Evolutionary conservation across 371 early-diverging fungal genomes (phyloP).

Genomic region (Syncephalastrum sp.): DNA sequence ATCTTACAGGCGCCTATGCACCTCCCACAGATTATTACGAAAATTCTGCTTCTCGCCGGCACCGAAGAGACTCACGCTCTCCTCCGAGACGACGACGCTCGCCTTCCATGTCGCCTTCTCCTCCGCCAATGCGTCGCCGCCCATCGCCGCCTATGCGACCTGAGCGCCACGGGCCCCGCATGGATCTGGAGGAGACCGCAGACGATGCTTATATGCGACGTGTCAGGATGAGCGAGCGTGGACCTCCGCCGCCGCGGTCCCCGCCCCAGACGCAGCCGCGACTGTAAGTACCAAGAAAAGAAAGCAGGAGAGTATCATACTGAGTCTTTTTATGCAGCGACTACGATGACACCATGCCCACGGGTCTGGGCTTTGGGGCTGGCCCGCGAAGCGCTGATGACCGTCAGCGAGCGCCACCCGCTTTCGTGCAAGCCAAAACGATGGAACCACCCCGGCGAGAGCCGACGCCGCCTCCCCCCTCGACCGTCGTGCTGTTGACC

Average conservation of each 20-base stretch:
- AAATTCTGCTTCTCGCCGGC: background rate
- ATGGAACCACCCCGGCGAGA: too few species aligned
- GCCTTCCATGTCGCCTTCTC: background rate
- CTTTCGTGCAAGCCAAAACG: too few species aligned
- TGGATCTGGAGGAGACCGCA: slow-evolving; percentile 54
- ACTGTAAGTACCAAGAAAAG: too few species aligned
- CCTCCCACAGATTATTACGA: slow-evolving; percentile 25
- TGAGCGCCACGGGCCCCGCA: slow-evolving; percentile 5
- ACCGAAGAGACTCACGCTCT: slow-evolving; percentile 3
- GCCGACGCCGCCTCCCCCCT: slow-evolving; percentile 1
- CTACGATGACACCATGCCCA: too few species aligned
- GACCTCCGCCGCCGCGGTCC: background rate
- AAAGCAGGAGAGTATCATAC: too few species aligned
- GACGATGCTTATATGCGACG: slow-evolving; percentile 75
- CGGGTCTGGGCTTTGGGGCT: too few species aligned
- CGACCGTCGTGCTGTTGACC: slow-evolving; percentile 53
- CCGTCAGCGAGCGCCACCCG: too few species aligned
- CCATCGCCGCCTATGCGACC: slow-evolving; percentile 8
- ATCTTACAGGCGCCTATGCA: slow-evolving; percentile 21
- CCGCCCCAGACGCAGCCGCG: too few species aligned
- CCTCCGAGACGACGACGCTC: slow-evolving; percentile 6
- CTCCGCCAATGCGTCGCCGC: slow-evolving; percentile 6
- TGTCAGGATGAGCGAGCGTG: slow-evolving; percentile 22
- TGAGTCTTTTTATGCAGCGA: too few species aligned
- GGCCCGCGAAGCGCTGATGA: too few species aligned